Evolutionary conservation across 2,329 filamentous ascomycete species (phyloP), one percentile per base, ranked within the genome.

Genomic region (Cordyceps cateniannulata): DNA sequence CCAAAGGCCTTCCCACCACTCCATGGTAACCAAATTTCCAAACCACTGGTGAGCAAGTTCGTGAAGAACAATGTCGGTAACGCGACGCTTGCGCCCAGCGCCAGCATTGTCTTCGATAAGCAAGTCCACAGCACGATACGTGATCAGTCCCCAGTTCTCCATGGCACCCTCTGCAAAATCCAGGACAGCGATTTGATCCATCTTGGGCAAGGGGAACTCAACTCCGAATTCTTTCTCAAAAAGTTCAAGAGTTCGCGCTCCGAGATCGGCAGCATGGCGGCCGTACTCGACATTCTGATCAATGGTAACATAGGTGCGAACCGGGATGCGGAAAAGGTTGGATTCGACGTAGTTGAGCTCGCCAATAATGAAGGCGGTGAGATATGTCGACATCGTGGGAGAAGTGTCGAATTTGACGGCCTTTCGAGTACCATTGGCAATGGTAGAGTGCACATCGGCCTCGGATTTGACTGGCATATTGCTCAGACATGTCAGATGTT

Each of bases 31-130:
- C 59, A 97, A 79, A 77, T 98, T 97, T 64, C 93, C 93, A 70
- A 97, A 97, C 93, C 93, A 98, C 76, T 97, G 93, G 76, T 98
- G 93, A 48, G 93, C 93, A 71, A 98, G 81, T 74, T 98, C 93
- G 77, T 98, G 93, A 79, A 96, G 93, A 35, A 98, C 93, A 49
- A 95, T 91, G 74, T 97, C 93, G 57, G 93, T 93, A 59, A 98
- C 90, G 42, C 93, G 87, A 78, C 97, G 90, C 79, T 96, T 97
- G 63, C 88, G 91, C 35, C 88, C 88, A n/a, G 93, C 93, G 69
- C 92, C 90, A 69, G 91, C 95, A 3, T 85, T 89, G 81, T 95
- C 93, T 76, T 97, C 91, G 68, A 96, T 85, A 62, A 98, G 83
- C 52, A 98, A 65, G 47, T 75, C 73, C 35, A 97, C 93, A 22